A percentile compares a stretch with the other conserved stretches of the same genome.
Evolutionary conservation across 257 asterid genomes (phyloP).

Genomic region (Nicotiana attenuata): DNA sequence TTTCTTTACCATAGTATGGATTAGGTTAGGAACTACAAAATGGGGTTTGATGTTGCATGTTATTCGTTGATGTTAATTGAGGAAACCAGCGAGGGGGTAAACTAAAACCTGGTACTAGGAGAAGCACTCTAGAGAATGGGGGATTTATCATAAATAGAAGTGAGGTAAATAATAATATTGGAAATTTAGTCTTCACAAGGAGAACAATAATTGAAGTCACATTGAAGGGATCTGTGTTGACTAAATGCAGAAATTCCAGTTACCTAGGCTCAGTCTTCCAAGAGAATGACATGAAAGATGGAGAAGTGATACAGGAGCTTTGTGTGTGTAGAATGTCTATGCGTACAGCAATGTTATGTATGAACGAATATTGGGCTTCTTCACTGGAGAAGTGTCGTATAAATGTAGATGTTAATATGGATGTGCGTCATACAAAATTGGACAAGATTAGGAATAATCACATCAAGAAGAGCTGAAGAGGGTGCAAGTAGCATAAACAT

Average conservation of each 20-base stretch:
- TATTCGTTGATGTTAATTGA: background rate
- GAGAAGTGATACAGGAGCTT: background rate
- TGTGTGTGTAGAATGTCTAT: background rate
- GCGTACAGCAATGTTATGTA: background rate
- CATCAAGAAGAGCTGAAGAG: background rate
- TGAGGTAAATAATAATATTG: background rate
- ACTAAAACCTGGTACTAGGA: background rate
- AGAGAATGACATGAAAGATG: background rate
- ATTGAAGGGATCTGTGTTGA: background rate
- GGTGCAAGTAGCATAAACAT: background rate
- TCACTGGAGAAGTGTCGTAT: background rate
- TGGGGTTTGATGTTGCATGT: background rate
- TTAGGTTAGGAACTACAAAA: background rate
- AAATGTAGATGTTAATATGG: background rate
- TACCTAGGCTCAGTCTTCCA: background rate
- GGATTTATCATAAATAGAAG: background rate
- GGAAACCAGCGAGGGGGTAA: background rate
- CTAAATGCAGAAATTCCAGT: background rate
- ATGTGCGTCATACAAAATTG: background rate
- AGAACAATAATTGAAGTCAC: background rate
- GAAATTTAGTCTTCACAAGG: background rate
- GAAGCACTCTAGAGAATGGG: background rate
- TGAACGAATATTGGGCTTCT: background rate
- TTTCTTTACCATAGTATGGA: background rate
- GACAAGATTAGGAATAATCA: background rate